These are phyloP conservation scores for Gossypium mustelinum DNA, from an alignment of 345 rosid species.

Conservation along the genomic window DNA sequence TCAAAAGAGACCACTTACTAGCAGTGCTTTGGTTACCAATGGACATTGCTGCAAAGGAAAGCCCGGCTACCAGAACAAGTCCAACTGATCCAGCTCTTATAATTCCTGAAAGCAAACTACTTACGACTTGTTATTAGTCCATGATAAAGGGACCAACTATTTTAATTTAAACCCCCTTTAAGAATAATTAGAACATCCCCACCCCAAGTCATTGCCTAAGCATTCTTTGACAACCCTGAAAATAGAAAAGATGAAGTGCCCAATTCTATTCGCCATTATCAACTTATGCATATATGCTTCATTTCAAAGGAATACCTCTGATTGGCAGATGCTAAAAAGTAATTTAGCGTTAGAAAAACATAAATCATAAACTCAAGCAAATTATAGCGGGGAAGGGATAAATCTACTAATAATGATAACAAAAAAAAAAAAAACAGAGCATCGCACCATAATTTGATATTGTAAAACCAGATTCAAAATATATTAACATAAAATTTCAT, in stretches of 20 bases:
- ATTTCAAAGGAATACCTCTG: not conserved
- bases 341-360: not conserved
- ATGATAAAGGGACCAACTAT: constrained; percentile 22
- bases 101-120: constrained; percentile 83
- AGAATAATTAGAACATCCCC: not conserved
- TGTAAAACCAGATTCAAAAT: not conserved
- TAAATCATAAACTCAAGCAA: not conserved
- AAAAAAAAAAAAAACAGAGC: not conserved
- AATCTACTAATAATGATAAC: not conserved
- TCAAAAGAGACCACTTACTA: constrained; percentile 41
- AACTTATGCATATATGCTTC: not conserved
- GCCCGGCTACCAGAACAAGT: constrained; percentile 47
- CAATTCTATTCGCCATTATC: not conserved
- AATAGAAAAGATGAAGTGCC: not conserved
- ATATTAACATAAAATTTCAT: too few relatives aligned
- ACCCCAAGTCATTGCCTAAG: not conserved
- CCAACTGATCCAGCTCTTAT: constrained; percentile 76
- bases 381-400: not conserved
- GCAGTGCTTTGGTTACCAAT: constrained; percentile 43
- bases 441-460: not conserved
- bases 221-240: not conserved
- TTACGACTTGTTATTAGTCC: constrained; percentile 58
- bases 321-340: not conserved
- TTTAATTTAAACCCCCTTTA: not conserved
- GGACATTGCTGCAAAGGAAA: constrained; percentile 61